phyloP scores from a whole-genome alignment of 2,329 filamentous ascomycete species.

The Fusarium tricinctum region DNA sequence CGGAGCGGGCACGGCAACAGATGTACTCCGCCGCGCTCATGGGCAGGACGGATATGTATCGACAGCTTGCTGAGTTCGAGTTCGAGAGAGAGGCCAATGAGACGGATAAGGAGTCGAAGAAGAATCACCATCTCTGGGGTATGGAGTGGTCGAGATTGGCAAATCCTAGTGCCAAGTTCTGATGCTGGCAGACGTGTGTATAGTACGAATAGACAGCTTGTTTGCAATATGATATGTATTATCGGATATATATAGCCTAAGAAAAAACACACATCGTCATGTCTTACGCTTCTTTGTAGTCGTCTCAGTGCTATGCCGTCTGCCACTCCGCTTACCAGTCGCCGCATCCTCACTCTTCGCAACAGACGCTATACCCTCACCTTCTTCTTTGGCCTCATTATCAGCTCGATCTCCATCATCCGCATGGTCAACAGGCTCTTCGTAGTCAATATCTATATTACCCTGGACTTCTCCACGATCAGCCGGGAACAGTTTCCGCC shows the following conservation, averaged over 20 bases:
- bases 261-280: background rate
- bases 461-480: conserved; percentile 59
- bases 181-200: background rate
- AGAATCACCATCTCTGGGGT: conserved; percentile 51
- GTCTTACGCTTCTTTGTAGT: conserved; percentile 50
- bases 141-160: conserved; percentile 55
- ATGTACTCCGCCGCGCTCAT: conserved; percentile 48
- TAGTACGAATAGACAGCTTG: background rate
- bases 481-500: conserved; percentile 62
- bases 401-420: conserved; percentile 47
- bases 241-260: background rate
- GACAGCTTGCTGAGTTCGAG: conserved; percentile 50
- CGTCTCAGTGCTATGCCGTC: conserved; percentile 25
- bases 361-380: conserved; percentile 32
- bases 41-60: conserved; percentile 48
- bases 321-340: conserved; percentile 45
- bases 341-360: conserved; percentile 7
- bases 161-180: conserved; percentile 45
- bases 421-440: conserved; percentile 53
- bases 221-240: background rate
- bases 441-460: conserved; percentile 53
- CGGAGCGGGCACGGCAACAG: conserved; percentile 44
- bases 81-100: conserved; percentile 44
- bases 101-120: conserved; percentile 24
- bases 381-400: conserved; percentile 30